Conservation (phyloP, 192 early-diverging fungal species). For the Backusella macrospora region DNA sequence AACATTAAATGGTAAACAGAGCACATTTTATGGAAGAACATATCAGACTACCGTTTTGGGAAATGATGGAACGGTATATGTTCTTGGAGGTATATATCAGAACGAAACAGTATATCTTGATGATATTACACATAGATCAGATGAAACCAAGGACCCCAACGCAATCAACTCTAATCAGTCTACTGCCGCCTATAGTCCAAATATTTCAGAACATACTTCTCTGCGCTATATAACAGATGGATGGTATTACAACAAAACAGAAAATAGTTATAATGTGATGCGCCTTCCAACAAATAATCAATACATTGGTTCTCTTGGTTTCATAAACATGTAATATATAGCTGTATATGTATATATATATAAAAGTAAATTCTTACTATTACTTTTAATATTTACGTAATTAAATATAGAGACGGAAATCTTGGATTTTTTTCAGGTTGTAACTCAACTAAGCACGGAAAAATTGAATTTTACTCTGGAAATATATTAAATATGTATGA, state of each 20-base stretch:
- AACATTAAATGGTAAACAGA: not conserved
- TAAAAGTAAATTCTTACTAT: no score
- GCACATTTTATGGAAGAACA: not conserved
- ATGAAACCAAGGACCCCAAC: no score
- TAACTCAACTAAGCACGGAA: not conserved
- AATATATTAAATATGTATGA: not conserved
- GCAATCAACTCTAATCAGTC: no score
- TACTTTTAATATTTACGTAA: not conserved
- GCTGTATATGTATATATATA: not conserved
- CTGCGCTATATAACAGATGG: not conserved
- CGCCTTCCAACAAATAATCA: not conserved
- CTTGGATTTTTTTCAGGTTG: not conserved
- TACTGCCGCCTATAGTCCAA: no score
- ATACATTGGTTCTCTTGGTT: not conserved
- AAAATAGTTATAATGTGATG: not conserved
- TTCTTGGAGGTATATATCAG: not conserved
- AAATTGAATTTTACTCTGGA: not conserved
- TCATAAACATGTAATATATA: not conserved
- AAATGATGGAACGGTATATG: slow-evolving; percentile 4
- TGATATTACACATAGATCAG: no score
- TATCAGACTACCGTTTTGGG: not conserved
- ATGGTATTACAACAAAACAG: slow-evolving; percentile 2
- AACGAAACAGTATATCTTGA: not conserved
- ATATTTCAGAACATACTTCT: no score
- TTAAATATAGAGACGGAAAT: not conserved